Percentiles rank a stretch among this genome's conserved stretches.
Conservation (phyloP, 176 grass and related monocot genomes). For the Pontederia paniculata region DNA sequence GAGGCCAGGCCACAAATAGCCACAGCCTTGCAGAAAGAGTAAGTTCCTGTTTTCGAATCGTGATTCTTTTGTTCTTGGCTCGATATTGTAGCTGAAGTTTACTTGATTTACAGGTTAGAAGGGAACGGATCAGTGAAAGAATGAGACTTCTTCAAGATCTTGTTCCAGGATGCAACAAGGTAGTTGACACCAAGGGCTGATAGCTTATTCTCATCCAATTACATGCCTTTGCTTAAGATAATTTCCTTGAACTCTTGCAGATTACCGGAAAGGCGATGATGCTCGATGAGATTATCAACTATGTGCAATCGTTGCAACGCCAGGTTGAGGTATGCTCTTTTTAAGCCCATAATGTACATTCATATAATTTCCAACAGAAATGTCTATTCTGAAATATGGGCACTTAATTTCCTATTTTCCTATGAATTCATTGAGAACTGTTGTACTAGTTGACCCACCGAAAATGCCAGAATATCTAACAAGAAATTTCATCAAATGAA, state of each 20-base stretch:
- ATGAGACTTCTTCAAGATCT: conserved; percentile 7
- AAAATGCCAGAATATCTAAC: too few relatives aligned
- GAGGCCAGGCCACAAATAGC: conserved; percentile 88
- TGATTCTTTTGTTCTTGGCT: too few relatives aligned
- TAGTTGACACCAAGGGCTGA: neutral
- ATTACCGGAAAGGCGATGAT: too few relatives aligned
- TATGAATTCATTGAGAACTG: neutral
- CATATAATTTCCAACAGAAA: neutral
- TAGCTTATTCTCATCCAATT: neutral
- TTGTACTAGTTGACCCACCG: too few relatives aligned
- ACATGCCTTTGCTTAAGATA: neutral
- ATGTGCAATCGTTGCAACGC: too few relatives aligned
- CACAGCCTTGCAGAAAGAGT: conserved; percentile 99
- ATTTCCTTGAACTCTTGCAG: neutral
- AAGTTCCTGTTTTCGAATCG: neutral
- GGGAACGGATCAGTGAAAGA: conserved; percentile 1
- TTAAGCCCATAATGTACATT: too few relatives aligned
- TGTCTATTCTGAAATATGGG: too few relatives aligned
- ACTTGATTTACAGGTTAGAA: neutral
- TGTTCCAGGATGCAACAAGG: conserved; percentile 5
- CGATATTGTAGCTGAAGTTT: too few relatives aligned
- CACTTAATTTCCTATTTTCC: neutral
- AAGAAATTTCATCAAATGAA: too few relatives aligned
- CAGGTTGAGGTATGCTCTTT: too few relatives aligned
- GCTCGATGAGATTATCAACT: too few relatives aligned